Evolutionary conservation across 2,329 filamentous ascomycete species (phyloP), one percentile per base, ranked within the genome.

Genomic region (Penicillium sp.): DNA sequence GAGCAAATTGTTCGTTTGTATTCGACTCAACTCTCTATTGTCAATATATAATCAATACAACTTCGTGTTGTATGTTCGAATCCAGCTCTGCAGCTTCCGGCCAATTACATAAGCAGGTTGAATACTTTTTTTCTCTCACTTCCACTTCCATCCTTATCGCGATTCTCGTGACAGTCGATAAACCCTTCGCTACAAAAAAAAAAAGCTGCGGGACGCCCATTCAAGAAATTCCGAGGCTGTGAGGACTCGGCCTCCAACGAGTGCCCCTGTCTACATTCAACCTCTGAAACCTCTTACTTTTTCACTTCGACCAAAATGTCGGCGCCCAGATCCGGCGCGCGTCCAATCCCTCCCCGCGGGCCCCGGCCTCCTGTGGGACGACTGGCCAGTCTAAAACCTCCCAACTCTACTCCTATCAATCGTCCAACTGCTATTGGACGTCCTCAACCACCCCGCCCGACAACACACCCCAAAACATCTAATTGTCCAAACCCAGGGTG

Each of bases 401-500:
- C 73, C 15, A 69, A 65, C 57, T 64, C 74, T 21, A 73, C 68
- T 45, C 70, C 75, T 8, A 75, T 77, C 55, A 73, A 66, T 61
- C 74, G 75, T 41, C 74, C 75, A 31, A 70, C 71, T 47, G 64
- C 70, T 45, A 62, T 70, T 49, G 61, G 65, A n/a, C 70, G 67
- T 43, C 65, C 69, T 58, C 67, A 72, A 56, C 63, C 66, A 38
- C 50, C 69, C 36, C 70, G 66, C 45, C 71, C 72, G 21, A 74
- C 69, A 23, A 73, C 73, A 36, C 69, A 74, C 51, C 70, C 72
- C n/a, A 73, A 75, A 55, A 74, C 74, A 17, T 67, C 73, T 13
- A 77, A 71, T 29, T 80, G 78, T 66, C 73, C 77, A 29, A 80
- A 80, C 58, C 77, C 75, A 1, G 70, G 70, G 42, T 81, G 78